Base-by-base conservation (phyloP, 2,329 filamentous ascomycete genomes). In the Neophaeococcomyces aloes region DNA sequence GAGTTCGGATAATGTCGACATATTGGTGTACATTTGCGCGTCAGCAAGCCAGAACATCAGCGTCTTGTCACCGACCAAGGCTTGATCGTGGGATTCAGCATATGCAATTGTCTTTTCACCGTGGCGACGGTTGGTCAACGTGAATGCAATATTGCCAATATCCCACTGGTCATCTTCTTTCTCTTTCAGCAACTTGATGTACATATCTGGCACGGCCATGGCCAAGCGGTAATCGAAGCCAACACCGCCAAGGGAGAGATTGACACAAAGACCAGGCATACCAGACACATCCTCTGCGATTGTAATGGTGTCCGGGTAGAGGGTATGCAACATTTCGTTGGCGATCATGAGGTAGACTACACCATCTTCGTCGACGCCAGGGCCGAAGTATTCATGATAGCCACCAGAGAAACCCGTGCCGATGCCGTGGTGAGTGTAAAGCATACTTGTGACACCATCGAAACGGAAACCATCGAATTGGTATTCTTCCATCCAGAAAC, bases 401-500 rank as follows among this genome's bases (percentile, higher is more conserved):
- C 89, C 89, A 45, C 91, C 91, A 14, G 88, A 95, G 63, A 98
- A 98, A 14, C 91, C 91, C 79, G 88, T 93, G 71, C 91, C 91
- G 64, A 98, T 94, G 36, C 91, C 91, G 60, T 98, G 91, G 60
- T 98, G 91, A 13, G 71, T 69, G 64, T 98, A 98, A 45, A 98
- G 80, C 87, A 98, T 98, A 67, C 88, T 95, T 1, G 91, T 98
- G 41, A 98, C 91, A 52, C 91, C 91, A 55, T 98, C 91, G 57
- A 98, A 98, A 32, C 91, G 79, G 74, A 96, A 98, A 18, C 91
- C 91, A 59, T 98, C 91, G 59, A 98, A 96, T 31, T 79, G 71
- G 59, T 95, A 98, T 65, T 95, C 88, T 45, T 96, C 89, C 88
- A 98, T 96, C 88, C 91, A 98, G 69, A 94, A 98, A 18, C 89